Percentiles rank a stretch among this genome's conserved stretches.
These are phyloP conservation scores for Trametes elegans DNA, from an alignment of 768 basidiomycete species.

Conservation along the genomic window DNA sequence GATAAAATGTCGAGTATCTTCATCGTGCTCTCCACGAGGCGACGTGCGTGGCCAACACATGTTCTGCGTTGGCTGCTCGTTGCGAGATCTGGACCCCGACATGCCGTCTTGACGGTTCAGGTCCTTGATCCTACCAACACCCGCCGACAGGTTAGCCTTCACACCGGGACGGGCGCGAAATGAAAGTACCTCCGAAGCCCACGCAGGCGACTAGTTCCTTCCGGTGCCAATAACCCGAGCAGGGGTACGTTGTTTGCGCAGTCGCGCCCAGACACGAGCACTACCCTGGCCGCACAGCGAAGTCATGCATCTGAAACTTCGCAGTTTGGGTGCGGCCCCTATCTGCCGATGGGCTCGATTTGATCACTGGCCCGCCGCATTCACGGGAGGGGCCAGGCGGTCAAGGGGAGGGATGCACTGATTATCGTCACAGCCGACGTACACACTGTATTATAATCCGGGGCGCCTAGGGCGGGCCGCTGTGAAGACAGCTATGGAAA, in stretches of 20 bases:
- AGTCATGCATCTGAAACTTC: conserved; percentile 21
- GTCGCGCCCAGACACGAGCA: conserved; percentile 1
- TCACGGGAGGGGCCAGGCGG: conserved; percentile 1
- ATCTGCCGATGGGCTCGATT: neutral
- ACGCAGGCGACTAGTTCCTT: conserved; percentile 18
- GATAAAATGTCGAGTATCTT: conserved; percentile 20
- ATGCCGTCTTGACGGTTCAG: conserved; percentile 12
- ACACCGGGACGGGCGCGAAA: conserved; percentile 9
- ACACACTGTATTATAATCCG: conserved; percentile 15
- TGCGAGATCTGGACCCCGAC: conserved; percentile 19
- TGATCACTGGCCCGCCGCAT: conserved; percentile 1
- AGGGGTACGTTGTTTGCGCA: neutral
- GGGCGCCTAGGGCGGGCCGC: conserved; percentile 6
- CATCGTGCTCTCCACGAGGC: conserved; percentile 27
- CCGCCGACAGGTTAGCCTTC: conserved; percentile 17
- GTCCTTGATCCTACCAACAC: conserved; percentile 6
- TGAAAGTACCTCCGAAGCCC: conserved; percentile 14
- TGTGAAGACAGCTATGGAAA: conserved; percentile 7
- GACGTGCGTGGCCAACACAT: conserved; percentile 21
- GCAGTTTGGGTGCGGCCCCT: conserved; percentile 9
- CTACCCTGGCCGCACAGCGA: conserved; percentile 5
- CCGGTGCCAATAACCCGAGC: conserved; percentile 6
- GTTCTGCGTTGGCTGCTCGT: conserved; percentile 7
- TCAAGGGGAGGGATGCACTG: neutral
- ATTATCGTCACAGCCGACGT: conserved; percentile 15